Evolutionary conservation across 352 stramenopile species (phyloP), one percentile per base, ranked within the genome.

Genomic region (Pythium brachiatum): DNA sequence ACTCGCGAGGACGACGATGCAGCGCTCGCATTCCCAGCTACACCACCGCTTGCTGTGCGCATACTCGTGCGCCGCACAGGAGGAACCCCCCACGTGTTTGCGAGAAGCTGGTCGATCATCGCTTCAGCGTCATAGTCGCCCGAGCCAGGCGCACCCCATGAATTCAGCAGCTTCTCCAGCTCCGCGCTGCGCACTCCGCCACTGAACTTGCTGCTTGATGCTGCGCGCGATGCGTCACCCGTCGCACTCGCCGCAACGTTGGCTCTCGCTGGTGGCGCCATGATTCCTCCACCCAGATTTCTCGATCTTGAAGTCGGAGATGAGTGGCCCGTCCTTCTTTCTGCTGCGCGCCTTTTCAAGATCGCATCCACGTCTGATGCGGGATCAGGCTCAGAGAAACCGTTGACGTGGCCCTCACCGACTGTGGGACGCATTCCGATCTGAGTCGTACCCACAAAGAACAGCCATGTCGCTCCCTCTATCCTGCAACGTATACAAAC

Each of bases 31-130:
- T 53, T 47, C 2, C 26, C 21, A 21, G 9, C 15, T 7, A 12
- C 54, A 8, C 7, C 31, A 27, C 39, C 31, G 15, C 48, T 58
- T 11, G 7, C 43, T 20, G 64, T 34, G 27, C 16, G 36, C 13
- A 46, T 43, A 25, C 72, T 79, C 21, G 36, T 57, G 2, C 62
- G 63, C 15, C 71, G 68, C 38, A 29, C 21, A 21, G 39, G 36
- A 26, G 39, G 36, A 3, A 73, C 68, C 41, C 73, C 71, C 80
- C 80, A 90, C 27, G 77, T 81, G 57, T 69, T 89, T 27, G 69
- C 69, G 0, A 92, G 74, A 41, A 94, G 72, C 64, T 94, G 78
- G 57, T 94, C 83, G 57, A 94, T 76, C 85, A 94, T 92, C 53
- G 70, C 71, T 48, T 92, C 85, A 7, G 78, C 78, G 29, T 88